Evolutionary conservation across 1,139 yeast species (phyloP).

Genomic region (Geotrichum histeridarum): DNA sequence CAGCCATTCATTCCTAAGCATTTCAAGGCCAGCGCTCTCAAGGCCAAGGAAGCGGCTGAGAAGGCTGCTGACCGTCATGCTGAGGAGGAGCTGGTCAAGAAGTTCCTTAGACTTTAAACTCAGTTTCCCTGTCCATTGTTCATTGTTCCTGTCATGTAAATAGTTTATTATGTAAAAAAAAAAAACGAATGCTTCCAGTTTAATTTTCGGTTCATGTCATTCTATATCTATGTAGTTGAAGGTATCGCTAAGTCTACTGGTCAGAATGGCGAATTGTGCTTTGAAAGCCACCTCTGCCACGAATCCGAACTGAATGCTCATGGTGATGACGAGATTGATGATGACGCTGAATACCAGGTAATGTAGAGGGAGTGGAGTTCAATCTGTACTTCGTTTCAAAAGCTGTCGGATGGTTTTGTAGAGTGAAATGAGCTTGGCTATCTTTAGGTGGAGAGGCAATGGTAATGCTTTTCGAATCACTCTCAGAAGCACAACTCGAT

Average conservation of each 20-base stretch:
- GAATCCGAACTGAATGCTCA: constrained; percentile 20
- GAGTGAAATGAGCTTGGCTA: too few relatives aligned
- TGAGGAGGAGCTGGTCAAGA: constrained; percentile 27
- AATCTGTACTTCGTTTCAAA: too few relatives aligned
- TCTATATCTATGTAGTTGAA: not conserved
- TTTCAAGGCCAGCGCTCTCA: constrained; percentile 43
- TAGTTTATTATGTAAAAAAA: not conserved
- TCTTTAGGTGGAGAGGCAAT: not conserved
- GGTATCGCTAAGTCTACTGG: not conserved
- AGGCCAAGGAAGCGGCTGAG: constrained; percentile 37
- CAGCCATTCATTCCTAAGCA: constrained; percentile 63
- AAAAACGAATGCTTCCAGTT: not conserved
- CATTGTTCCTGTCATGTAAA: not conserved
- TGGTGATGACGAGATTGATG: too few relatives aligned
- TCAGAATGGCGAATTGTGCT: constrained; percentile 21
- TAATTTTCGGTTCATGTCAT: not conserved
- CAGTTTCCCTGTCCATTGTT: not conserved
- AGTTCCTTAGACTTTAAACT: constrained; percentile 14
- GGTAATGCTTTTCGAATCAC: too few relatives aligned
- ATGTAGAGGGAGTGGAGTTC: not conserved
- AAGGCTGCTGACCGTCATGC: constrained; percentile 19
- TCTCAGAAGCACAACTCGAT: not conserved
- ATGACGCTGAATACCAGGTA: too few relatives aligned
- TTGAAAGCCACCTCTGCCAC: constrained; percentile 38
- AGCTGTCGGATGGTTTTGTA: too few relatives aligned